phyloP scores from a whole-genome alignment of 164 flowering plant species.

The Saururus chinensis region DNA sequence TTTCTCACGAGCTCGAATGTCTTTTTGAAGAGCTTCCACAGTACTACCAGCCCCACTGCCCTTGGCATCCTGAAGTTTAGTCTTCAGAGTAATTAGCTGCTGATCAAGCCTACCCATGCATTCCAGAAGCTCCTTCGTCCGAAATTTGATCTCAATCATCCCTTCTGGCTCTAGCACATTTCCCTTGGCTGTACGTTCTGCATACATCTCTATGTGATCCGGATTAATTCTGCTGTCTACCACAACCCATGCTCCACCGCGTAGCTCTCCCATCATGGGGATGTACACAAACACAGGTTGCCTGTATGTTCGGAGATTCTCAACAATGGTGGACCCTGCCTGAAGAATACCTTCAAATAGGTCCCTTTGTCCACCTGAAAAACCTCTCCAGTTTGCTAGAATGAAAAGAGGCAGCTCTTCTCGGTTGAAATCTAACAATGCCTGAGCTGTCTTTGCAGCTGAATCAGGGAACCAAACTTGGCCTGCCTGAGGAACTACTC shows the following conservation, averaged over 20 bases:
- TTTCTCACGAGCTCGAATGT: slow-evolving; percentile 74
- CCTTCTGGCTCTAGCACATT: slow-evolving; percentile 99
- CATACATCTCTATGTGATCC: slow-evolving; percentile 95
- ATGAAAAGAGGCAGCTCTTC: slow-evolving; percentile 98
- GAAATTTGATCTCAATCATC: slow-evolving; percentile 90
- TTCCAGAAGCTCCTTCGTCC: slow-evolving; percentile 68
- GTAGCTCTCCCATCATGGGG: slow-evolving; percentile 95
- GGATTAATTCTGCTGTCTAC: slow-evolving; percentile 88
- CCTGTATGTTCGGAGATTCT: slow-evolving; percentile 84
- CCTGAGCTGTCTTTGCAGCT: slow-evolving; percentile 91
- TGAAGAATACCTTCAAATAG: slow-evolving; percentile 98
- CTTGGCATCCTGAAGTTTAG: slow-evolving; percentile 50
- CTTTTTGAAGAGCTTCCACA: slow-evolving; percentile 44
- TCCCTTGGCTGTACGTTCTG: slow-evolving; percentile 88
- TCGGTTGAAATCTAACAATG: slow-evolving; percentile 83
- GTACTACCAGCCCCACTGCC: slow-evolving; percentile 13
- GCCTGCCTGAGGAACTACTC: slow-evolving; percentile 98
- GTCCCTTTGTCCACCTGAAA: slow-evolving; percentile 99
- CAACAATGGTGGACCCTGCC: slow-evolving; percentile 97
- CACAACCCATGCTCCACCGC: slow-evolving; percentile 99
- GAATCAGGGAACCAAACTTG: slow-evolving; percentile 99
- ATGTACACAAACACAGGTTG: slow-evolving; percentile 97
- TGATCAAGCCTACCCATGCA: slow-evolving; percentile 93
- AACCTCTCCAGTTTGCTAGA: slow-evolving; percentile 99
- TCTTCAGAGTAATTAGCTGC: slow-evolving; percentile 49